Evolutionary conservation across 2,329 filamentous ascomycete genomes (phyloP).

Genomic region (Claviceps monticola): DNA sequence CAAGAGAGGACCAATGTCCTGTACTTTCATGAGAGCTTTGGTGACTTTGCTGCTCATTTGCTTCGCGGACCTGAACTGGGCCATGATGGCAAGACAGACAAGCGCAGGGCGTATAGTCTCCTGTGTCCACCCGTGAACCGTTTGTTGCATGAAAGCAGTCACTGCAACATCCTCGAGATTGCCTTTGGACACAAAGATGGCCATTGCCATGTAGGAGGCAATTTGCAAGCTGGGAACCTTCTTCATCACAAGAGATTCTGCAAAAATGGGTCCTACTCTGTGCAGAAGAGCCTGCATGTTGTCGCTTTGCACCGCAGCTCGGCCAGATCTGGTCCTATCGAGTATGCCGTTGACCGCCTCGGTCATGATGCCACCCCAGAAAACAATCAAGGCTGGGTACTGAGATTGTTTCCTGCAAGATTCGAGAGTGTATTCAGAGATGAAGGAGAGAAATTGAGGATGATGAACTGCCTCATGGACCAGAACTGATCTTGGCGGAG

Average conservation of each 20-base stretch:
- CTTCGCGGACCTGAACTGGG: slow-evolving; percentile 61
- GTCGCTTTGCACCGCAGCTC: slow-evolving; percentile 61
- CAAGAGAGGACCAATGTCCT: slow-evolving; percentile 45
- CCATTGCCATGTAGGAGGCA: slow-evolving; percentile 81
- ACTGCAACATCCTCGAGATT: slow-evolving; percentile 65
- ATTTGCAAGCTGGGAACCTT: slow-evolving; percentile 67
- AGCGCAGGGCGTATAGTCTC: slow-evolving; percentile 63
- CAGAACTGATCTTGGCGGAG: slow-evolving; percentile 66
- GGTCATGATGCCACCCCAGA: slow-evolving; percentile 81
- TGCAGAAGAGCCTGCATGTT: slow-evolving; percentile 69
- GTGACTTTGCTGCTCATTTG: slow-evolving; percentile 57
- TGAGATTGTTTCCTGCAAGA: slow-evolving; percentile 59
- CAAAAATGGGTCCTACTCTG: slow-evolving; percentile 52
- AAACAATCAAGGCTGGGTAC: slow-evolving; percentile 65
- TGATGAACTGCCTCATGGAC: slow-evolving; percentile 75
- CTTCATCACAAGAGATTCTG: slow-evolving; percentile 62
- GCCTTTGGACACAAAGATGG: slow-evolving; percentile 74
- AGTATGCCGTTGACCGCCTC: slow-evolving; percentile 77
- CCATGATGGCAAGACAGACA: slow-evolving; percentile 66
- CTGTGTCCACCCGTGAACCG: slow-evolving; percentile 61
- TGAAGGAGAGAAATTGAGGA: slow-evolving; percentile 55
- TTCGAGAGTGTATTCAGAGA: slow-evolving; percentile 69
- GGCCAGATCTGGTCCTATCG: slow-evolving; percentile 62
- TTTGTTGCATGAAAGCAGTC: slow-evolving; percentile 80
- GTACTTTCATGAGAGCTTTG: slow-evolving; percentile 52